phyloP scores from a whole-genome alignment of 345 rosid genomes.

The Linum tenue region DNA sequence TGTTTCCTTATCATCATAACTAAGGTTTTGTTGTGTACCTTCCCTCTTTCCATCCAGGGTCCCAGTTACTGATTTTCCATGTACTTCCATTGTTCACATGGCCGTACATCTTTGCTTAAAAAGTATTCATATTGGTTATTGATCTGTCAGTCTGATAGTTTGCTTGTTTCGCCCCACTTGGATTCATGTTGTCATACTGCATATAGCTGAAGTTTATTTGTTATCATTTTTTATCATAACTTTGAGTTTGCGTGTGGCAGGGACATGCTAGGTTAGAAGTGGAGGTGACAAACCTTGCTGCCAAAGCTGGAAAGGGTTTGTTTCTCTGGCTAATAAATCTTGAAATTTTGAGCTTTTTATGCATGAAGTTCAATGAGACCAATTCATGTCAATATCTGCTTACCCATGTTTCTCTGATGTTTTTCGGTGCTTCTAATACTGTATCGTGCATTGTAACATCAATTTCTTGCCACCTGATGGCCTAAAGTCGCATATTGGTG shows the following conservation, averaged over 20 bases:
- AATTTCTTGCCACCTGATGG: background rate
- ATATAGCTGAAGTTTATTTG: background rate
- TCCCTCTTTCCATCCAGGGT: no score
- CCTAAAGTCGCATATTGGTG: conserved; percentile 9
- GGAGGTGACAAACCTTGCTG: conserved; percentile 96
- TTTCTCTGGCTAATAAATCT: conserved; percentile 8
- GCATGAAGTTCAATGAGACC: background rate
- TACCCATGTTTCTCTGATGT: background rate
- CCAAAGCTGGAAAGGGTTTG: conserved; percentile 98
- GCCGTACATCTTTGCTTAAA: background rate
- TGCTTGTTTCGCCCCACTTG: background rate
- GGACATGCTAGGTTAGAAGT: conserved; percentile 84
- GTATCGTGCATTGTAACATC: background rate
- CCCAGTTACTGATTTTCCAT: background rate
- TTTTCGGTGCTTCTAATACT: background rate
- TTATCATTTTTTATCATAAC: conserved; percentile 2
- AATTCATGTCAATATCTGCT: background rate
- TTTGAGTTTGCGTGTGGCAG: conserved; percentile 29
- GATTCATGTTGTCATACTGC: background rate
- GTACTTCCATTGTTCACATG: background rate
- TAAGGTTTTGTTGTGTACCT: no score
- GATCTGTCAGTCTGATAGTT: background rate
- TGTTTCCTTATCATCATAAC: no score
- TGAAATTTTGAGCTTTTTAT: conserved; percentile 1
- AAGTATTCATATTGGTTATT: background rate